phyloP scores from a whole-genome alignment of 108 stramenopile genomes.

The Asterionellopsis glacialis region DNA sequence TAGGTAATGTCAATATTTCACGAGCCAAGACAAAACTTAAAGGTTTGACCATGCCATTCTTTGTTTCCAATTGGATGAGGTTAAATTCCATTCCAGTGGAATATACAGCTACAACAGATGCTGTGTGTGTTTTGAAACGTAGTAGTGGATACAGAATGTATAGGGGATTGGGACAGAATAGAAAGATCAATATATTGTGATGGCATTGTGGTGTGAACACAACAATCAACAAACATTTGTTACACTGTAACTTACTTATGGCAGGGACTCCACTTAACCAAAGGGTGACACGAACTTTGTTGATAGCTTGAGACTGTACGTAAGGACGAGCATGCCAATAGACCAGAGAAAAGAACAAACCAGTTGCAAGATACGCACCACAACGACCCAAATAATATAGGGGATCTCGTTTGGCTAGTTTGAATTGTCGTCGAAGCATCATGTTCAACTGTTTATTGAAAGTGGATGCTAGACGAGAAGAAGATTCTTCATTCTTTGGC shows the following conservation, averaged over 20 bases:
- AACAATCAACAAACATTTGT: no score
- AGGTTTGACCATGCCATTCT: constrained; percentile 26
- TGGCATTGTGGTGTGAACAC: no score
- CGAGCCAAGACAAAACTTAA: constrained; percentile 2
- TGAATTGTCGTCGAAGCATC: constrained; percentile 17
- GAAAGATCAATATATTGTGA: no score
- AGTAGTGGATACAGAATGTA: not conserved
- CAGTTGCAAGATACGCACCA: constrained; percentile 8
- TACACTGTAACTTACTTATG: constrained; percentile 2
- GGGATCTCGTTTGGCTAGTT: constrained; percentile 15
- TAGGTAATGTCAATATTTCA: not conserved
- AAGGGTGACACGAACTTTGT: constrained; percentile 16
- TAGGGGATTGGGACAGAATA: no score
- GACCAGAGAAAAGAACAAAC: constrained; percentile 16
- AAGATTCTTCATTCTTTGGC: no score
- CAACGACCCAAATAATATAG: constrained; percentile 18
- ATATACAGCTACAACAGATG: constrained; percentile 21
- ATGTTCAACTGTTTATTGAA: constrained; percentile 1
- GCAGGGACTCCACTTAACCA: constrained; percentile 4
- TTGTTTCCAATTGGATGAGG: constrained; percentile 14
- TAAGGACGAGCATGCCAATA: constrained; percentile 15
- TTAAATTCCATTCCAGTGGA: constrained; percentile 23
- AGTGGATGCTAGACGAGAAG: no score
- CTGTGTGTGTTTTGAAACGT: not conserved
- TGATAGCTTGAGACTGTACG: constrained; percentile 11